phyloP scores from a whole-genome alignment of 176 grass and related monocot genomes.

The Triticum timopheevii region DNA sequence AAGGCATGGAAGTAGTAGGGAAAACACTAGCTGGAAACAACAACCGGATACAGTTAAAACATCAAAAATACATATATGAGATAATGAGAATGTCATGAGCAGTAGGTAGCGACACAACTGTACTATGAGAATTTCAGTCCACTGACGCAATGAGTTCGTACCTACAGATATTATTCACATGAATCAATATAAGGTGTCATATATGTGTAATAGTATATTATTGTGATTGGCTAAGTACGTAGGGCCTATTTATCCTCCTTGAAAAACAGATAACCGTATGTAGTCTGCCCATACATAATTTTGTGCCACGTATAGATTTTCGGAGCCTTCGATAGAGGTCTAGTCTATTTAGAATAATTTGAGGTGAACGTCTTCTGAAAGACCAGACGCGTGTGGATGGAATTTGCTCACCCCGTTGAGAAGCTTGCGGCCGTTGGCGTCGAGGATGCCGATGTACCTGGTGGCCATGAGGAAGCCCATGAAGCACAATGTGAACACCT shows the following conservation, averaged over 20 bases:
- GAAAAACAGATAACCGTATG: neutral
- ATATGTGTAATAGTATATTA: too few relatives aligned
- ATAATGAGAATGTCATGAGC: neutral
- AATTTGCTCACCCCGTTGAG: constrained; percentile 56
- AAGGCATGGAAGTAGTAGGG: constrained; percentile 63
- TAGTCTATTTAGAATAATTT: neutral
- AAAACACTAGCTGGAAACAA: constrained; percentile 60
- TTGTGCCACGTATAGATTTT: neutral
- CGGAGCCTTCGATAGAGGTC: neutral
- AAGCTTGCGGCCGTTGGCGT: constrained; percentile 57
- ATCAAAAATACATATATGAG: neutral
- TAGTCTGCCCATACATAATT: too few relatives aligned
- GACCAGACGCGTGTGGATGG: neutral
- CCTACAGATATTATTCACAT: neutral
- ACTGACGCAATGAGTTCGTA: neutral
- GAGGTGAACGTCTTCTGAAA: neutral
- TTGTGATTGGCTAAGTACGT: too few relatives aligned
- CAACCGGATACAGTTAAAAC: neutral
- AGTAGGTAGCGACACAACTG: neutral
- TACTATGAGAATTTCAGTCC: neutral
- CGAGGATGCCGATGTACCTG: constrained; percentile 59
- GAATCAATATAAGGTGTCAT: too few relatives aligned
- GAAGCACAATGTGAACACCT: constrained; percentile 74
- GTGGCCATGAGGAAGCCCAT: constrained; percentile 69
- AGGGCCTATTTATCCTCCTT: neutral